Base-by-base conservation (phyloP, 805 yeast species). In the Lachancea meyersii region DNA sequence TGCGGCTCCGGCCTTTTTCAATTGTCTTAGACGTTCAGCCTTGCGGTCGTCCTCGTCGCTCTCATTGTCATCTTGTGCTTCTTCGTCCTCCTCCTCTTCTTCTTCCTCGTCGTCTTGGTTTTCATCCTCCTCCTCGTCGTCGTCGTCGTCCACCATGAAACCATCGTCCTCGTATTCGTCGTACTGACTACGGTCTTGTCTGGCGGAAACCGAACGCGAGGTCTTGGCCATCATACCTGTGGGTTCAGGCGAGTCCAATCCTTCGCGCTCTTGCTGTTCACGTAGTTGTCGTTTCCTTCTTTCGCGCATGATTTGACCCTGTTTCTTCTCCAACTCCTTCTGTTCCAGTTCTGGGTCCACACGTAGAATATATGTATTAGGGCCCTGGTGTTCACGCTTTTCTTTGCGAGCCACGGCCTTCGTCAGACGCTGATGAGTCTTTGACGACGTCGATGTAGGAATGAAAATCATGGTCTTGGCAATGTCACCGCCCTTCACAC, bases 391-490 rank as follows among this genome's bases (percentile, higher is more conserved):
- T 13, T 54, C 51, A 22, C 58, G 60, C 43, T 61, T 57, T 32
- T 65, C 60, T 49, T 64, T 65, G 23, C 69, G 62, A 22, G 61
- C 60, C 6, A 83, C 77, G 2, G 87, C 86, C 48, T 75, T 75
- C 2, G 96, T 86, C 50, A 93, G 72, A 57, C 80, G 77, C 52
- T 77, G 73, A 62, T 91, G 97, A 3, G 95, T 82, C 40, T 76
- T 75, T 1, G 97, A 86, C 35, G 76, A 73, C n/a, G 94, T 86
- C 0, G 97, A 87, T 0, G 96, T 80, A 14, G 98, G 98, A 40
- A 88, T 77, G 43, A 93, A 77, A 60, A 82, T 82, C 55, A 86
- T 73, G 1, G 79, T 63, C 53, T 83, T 79, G 36, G 70, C 72
- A 43, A 93, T 67, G 18, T 77, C 65, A n/a, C 81, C 72, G 39